Base-by-base conservation (phyloP, 1,284 basidiomycete genomes). In the Boletus calvinii region DNA sequence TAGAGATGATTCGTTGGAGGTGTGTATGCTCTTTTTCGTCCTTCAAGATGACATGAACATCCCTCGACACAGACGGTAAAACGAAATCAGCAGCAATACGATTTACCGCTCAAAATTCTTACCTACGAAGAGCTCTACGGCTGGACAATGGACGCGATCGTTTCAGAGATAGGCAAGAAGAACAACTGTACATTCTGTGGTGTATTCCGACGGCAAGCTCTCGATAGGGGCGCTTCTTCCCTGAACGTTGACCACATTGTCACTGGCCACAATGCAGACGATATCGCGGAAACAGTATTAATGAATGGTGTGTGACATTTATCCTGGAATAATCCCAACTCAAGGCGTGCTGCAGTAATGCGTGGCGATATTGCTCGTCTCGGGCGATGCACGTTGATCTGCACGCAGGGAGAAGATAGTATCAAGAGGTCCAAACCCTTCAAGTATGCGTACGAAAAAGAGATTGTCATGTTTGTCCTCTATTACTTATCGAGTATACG, bases 181-280 rank as follows among this genome's bases (percentile, higher is more conserved):
- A 98, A 98, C 65, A 99, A 99, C 65, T 99, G 96, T 71, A 99
- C 96, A 0, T 99, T 98, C 70, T 99, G 96, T 67, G 96, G 96
- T 22, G 96, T 99, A 3, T 99, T 99, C 66, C 78, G 96, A 45
- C 78, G 96, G 35, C 97, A 99, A 70, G 96, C 97, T 3, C 80
- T 99, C 15, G 96, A 99, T 72, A 80, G 96, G 53, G 96, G 96
- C 1, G 97, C 96, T 1, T 84, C 90, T 1, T 83, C 87, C 64
- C 75, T 99, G 31, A 79, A 85, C 29, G 94, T 99, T 8, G 94
- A 98, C 62, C 97, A 99, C 66, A 98, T 99, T 56, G 95, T 99
- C 2, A 99, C 96, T 0, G 96, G 96, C 0, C 96, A 99, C 72
- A 99, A 99, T 67, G 96, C 96, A 31, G 96, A 99, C 64, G 96